Conservation (phyloP, 2,329 filamentous ascomycete species). For the Cladobotryum protrusum region DNA sequence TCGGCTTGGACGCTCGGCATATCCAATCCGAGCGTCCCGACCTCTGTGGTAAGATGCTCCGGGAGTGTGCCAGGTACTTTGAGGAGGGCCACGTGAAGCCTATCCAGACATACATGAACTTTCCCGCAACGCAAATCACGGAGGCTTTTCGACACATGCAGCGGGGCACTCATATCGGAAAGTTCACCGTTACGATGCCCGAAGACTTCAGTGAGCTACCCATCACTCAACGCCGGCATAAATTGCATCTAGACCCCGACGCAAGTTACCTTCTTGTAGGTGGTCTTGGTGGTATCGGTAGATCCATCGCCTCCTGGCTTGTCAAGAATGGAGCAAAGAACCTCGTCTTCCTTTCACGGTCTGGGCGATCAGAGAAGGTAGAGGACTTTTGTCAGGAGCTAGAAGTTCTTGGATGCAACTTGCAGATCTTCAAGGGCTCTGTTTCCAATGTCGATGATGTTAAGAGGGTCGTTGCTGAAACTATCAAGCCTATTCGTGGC, state of each 20-base stretch:
- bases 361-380: background rate
- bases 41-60: background rate
- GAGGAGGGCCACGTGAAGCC: slow-evolving; percentile 5
- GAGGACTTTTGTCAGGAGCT: slow-evolving; percentile 16
- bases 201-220: background rate
- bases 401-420: slow-evolving; percentile 13
- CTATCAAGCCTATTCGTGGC: slow-evolving; percentile 25
- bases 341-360: slow-evolving; percentile 19
- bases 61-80: background rate
- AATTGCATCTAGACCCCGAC: slow-evolving; percentile 2
- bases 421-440: slow-evolving; percentile 15
- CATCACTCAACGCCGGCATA: background rate
- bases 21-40: background rate
- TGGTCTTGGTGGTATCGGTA: slow-evolving; percentile 17
- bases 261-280: slow-evolving; percentile 17
- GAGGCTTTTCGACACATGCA: slow-evolving; percentile 17
- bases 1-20: slow-evolving; percentile 24
- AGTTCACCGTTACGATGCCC: slow-evolving; percentile 12
- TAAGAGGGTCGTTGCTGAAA: background rate
- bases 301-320: slow-evolving; percentile 14
- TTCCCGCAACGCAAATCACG: slow-evolving; percentile 10
- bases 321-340: slow-evolving; percentile 20
- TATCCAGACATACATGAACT: slow-evolving; percentile 11
- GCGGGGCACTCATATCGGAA: slow-evolving; percentile 15
- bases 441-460: slow-evolving; percentile 9